A percentile compares a stretch with the other conserved stretches of the same genome.
Evolutionary conservation across 2,329 filamentous ascomycete genomes (phyloP).

Genomic region (Ceratocystis ficicola): DNA sequence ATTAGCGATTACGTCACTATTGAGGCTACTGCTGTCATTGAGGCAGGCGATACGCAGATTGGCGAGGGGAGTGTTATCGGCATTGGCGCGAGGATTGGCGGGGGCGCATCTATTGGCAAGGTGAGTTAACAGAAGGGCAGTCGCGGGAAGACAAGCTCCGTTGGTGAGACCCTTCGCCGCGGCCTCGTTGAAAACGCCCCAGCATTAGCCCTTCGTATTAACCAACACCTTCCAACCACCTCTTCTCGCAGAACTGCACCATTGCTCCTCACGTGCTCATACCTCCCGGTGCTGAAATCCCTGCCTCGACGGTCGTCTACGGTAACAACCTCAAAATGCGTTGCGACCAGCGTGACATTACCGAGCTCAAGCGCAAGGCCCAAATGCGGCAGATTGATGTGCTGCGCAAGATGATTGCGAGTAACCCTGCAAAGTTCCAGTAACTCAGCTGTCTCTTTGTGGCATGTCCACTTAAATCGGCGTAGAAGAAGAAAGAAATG

Average conservation of each 20-base stretch:
- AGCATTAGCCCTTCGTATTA: background rate
- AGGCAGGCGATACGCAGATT: slow-evolving; percentile 49
- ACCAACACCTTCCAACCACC: background rate
- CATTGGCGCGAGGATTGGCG: slow-evolving; percentile 47
- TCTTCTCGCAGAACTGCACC: slow-evolving; percentile 50
- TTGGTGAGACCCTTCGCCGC: no score
- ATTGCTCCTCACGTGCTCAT: slow-evolving; percentile 53
- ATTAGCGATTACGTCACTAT: slow-evolving; percentile 50
- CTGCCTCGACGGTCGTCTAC: slow-evolving; percentile 58
- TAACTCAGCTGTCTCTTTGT: background rate
- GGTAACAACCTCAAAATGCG: slow-evolving; percentile 46
- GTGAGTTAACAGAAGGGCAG: slow-evolving; percentile 32
- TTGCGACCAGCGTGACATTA: slow-evolving; percentile 47
- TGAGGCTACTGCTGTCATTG: slow-evolving; percentile 48
- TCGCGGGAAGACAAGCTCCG: background rate
- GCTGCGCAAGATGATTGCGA: slow-evolving; percentile 53
- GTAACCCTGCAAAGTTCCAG: slow-evolving; percentile 42
- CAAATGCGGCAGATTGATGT: slow-evolving; percentile 57
- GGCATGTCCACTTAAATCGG: background rate
- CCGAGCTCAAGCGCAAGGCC: slow-evolving; percentile 50
- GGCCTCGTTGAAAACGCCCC: background rate
- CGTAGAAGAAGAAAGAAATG: background rate
- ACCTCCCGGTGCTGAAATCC: slow-evolving; percentile 44
- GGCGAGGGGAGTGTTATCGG: slow-evolving; percentile 50
- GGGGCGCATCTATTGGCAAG: slow-evolving; percentile 50